Conservation (phyloP, 108 stramenopile species). For the Cyclotella atomus region DNA sequence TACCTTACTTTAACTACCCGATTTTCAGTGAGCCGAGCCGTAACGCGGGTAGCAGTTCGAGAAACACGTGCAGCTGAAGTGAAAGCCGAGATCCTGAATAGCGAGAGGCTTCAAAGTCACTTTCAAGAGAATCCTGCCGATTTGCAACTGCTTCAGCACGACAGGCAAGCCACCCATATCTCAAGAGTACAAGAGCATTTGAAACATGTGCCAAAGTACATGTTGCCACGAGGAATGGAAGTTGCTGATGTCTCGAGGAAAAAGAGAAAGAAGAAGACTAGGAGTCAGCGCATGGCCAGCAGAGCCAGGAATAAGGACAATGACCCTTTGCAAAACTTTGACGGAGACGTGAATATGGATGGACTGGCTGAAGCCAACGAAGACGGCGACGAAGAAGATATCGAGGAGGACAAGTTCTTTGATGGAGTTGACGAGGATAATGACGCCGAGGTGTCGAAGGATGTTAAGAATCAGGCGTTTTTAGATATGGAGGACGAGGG, state of each 20-base stretch:
- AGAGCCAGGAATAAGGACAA: constrained; percentile 69
- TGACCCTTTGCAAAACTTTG: constrained; percentile 91
- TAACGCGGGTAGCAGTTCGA: constrained; percentile 83
- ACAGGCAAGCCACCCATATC: constrained; percentile 77
- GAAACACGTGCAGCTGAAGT: constrained; percentile 96
- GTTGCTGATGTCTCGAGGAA: constrained; percentile 83
- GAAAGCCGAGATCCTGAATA: constrained; percentile 93
- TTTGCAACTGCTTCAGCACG: constrained; percentile 84
- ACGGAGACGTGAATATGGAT: constrained; percentile 71
- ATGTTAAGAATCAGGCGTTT: constrained; percentile 68
- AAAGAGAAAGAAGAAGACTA: constrained; percentile 77
- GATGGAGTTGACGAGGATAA: constrained; percentile 61
- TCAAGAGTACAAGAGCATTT: constrained; percentile 88
- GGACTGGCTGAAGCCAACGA: constrained; percentile 58
- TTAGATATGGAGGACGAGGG: constrained; percentile 65
- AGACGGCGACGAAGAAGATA: constrained; percentile 25
- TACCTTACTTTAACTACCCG: no score
- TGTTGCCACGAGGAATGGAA: constrained; percentile 92
- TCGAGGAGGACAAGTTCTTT: constrained; percentile 54
- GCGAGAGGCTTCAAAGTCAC: constrained; percentile 89
- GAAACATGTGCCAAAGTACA: constrained; percentile 94
- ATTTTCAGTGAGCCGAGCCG: constrained; percentile 68
- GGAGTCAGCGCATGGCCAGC: constrained; percentile 36
- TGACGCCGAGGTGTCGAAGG: constrained; percentile 49
- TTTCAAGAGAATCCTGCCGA: constrained; percentile 96